A percentile compares a stretch with the other conserved stretches of the same genome.
Evolutionary conservation across 2,329 filamentous ascomycete species (phyloP).

Genomic region (Aspergillus phoenicis): DNA sequence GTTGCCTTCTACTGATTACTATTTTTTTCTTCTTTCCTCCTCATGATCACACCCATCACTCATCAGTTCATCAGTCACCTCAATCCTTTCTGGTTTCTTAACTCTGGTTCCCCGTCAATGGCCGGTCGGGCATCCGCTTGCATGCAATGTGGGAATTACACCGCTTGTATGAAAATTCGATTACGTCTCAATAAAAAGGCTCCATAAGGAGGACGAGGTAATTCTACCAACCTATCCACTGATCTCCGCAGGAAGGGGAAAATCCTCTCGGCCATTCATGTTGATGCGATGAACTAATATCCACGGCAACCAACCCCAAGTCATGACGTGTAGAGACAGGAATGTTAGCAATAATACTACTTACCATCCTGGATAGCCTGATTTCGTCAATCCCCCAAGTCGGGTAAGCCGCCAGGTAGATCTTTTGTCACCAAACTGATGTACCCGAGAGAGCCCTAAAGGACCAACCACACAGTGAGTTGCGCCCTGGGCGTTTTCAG

Average conservation of each 20-base stretch:
- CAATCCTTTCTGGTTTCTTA: background rate
- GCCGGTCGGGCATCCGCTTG: background rate
- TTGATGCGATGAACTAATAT: background rate
- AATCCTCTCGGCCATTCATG: background rate
- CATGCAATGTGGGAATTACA: background rate
- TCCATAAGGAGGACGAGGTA: too few relatives aligned
- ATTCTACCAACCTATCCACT: background rate
- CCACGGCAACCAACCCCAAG: background rate
- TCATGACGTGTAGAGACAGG: slow-evolving; percentile 18
- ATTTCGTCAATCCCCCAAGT: slow-evolving; percentile 8
- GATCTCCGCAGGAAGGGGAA: background rate
- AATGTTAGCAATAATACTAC: slow-evolving; percentile 6
- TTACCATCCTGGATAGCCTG: slow-evolving; percentile 10
- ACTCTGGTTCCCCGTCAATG: background rate
- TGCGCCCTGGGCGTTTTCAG: background rate
- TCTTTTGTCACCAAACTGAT: slow-evolving; percentile 7
- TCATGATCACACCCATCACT: background rate
- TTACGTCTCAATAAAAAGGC: background rate
- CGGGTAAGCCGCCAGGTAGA: slow-evolving; percentile 6
- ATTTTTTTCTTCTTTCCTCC: background rate
- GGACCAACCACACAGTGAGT: background rate
- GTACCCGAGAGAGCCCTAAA: background rate
- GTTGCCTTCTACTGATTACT: too few relatives aligned
- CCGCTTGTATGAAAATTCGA: background rate
- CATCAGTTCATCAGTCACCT: background rate